Percentiles rank a stretch among this genome's conserved stretches.
Evolutionary conservation across 495 filamentous ascomycete genomes (phyloP).

Genomic region (Physcia stellaris): DNA sequence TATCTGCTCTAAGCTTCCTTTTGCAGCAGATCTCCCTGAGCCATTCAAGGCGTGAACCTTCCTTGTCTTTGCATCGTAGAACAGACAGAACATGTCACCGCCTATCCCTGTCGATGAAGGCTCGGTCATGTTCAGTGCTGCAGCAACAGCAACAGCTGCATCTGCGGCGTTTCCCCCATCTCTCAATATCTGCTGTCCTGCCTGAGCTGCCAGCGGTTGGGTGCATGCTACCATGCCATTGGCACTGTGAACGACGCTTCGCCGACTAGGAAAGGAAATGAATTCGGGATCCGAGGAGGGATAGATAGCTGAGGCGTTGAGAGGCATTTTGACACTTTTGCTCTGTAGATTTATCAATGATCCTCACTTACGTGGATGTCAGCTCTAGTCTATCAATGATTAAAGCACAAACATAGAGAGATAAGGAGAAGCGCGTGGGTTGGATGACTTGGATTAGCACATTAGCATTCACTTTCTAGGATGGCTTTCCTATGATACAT

Average conservation of each 20-base stretch:
- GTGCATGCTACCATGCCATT: slow-evolving; percentile 87
- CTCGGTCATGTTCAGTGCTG: slow-evolving; percentile 85
- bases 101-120: slow-evolving; percentile 92
- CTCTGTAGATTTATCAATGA: too few relatives aligned
- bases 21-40: slow-evolving; percentile 66
- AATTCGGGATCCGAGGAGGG: slow-evolving; percentile 44
- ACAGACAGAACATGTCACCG: slow-evolving; percentile 96
- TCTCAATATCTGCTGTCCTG: slow-evolving; percentile 69
- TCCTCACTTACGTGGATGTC: too few relatives aligned
- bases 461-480: too few relatives aligned
- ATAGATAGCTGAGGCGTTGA: slow-evolving; percentile 48
- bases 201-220: slow-evolving; percentile 81
- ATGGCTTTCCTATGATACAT: too few relatives aligned
- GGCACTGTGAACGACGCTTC: slow-evolving; percentile 85
- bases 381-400: background rate
- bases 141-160: slow-evolving; percentile 85
- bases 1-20: slow-evolving; percentile 53
- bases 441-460: too few relatives aligned
- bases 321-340: too few relatives aligned
- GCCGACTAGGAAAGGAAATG: slow-evolving; percentile 63
- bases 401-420: background rate
- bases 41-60: slow-evolving; percentile 81
- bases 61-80: slow-evolving; percentile 70
- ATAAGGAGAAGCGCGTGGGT: too few relatives aligned
- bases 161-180: slow-evolving; percentile 92